phyloP scores from a whole-genome alignment of 306 rosid genomes.

The Casuarina glauca region DNA sequence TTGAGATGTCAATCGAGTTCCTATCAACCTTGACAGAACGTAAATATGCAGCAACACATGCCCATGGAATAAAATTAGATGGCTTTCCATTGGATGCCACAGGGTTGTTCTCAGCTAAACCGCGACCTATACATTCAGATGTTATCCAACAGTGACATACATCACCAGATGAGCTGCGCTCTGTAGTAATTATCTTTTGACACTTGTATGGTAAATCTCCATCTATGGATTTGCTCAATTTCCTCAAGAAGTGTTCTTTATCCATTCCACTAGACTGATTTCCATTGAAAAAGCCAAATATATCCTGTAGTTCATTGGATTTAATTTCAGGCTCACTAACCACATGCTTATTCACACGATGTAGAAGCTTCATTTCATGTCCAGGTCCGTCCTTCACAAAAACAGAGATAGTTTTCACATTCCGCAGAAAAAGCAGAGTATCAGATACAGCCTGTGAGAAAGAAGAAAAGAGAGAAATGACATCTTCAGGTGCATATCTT shows the following conservation, averaged over 20 bases:
- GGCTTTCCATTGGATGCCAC: slow-evolving; percentile 41
- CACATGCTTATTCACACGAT: slow-evolving; percentile 60
- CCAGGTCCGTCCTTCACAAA: slow-evolving; percentile 82
- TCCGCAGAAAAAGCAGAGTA: slow-evolving; percentile 77
- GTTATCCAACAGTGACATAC: slow-evolving; percentile 80
- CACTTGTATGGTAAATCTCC: slow-evolving; percentile 73
- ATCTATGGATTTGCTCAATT: slow-evolving; percentile 54
- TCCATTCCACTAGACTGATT: slow-evolving; percentile 58
- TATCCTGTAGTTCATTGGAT: slow-evolving; percentile 56
- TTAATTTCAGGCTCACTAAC: slow-evolving; percentile 65
- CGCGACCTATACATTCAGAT: slow-evolving; percentile 83
- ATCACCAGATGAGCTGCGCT: slow-evolving; percentile 55
- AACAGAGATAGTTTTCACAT: slow-evolving; percentile 79
- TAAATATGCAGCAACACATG: slow-evolving; percentile 86
- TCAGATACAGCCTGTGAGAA: slow-evolving; percentile 86
- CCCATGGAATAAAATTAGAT: slow-evolving; percentile 88
- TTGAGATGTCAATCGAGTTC: slow-evolving; percentile 35
- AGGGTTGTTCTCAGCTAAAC: slow-evolving; percentile 53
- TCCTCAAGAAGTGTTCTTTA: slow-evolving; percentile 72
- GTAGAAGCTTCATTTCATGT: slow-evolving; percentile 79
- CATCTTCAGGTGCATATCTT: slow-evolving; percentile 82
- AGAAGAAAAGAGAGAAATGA: slow-evolving; percentile 70
- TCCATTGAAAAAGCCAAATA: slow-evolving; percentile 63
- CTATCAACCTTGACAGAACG: slow-evolving; percentile 59
- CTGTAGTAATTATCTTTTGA: slow-evolving; percentile 64